Evolutionary conservation across 768 basidiomycete genomes (phyloP), one percentile per base, ranked within the genome.

Genomic region (Pisolithus tinctorius): DNA sequence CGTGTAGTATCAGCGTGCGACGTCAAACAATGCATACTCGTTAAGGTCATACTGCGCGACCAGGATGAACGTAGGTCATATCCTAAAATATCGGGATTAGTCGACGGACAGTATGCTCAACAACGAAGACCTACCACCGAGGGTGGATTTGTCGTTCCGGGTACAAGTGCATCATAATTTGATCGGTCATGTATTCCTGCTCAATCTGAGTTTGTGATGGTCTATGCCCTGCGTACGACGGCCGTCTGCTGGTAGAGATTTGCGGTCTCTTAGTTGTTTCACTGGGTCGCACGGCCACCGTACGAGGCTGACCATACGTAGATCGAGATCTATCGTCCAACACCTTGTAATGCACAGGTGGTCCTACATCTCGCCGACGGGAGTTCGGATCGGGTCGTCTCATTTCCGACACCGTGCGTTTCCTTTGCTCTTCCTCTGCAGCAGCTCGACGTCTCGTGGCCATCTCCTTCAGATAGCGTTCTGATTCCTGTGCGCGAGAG

Each of bases 91-190:
- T 17, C 10, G 30, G 37, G 4, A 16, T 36, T 38, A 58, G 43
- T 37, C 6, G 6, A 6, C 6, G 4, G 14, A 31, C 44, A 23
- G 29, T 52, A 55, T 30, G 7, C 10, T 31, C 17, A 7, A 45
- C n/a, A 9, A 49, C 14, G 40, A 31, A 2, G 11, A 48, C 65
- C 51, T 45, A 69, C 66, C 66, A 67, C 57, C 66, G 55, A 11
- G 66, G 66, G 45, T 63, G 67, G 16, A 67, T 67, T 26, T 53
- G 50, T 54, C 55, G 65, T 54, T 67, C 66, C 26, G 66, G 66
- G 40, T 69, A 69, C 10, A 67, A 56, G 37, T 63, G 54, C 66
- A 67, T 67, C 63, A 67, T 58, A 42, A 69, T 69, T 48, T 69
- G 67, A 54, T 67, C 66, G 1, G 65, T 60, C 34, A 59, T 61